Conservation (phyloP, 2,329 filamentous ascomycete genomes). For the Penicillium sp. region DNA sequence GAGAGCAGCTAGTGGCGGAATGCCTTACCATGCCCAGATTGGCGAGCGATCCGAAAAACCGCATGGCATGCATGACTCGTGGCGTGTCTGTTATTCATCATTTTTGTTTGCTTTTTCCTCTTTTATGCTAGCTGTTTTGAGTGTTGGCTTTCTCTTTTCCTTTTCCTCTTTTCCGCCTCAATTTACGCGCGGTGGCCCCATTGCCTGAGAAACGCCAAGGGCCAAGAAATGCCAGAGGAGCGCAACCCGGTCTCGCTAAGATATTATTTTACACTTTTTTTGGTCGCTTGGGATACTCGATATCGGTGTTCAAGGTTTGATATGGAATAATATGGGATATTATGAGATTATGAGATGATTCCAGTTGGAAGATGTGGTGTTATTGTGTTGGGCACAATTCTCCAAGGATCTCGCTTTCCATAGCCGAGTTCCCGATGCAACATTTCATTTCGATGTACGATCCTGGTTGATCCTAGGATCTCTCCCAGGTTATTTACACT, state of each 20-base stretch:
- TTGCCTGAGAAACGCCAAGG: conserved; percentile 3
- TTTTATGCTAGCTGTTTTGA: background rate
- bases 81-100: conserved; percentile 1
- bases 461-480: conserved; percentile 2
- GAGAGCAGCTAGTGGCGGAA: background rate
- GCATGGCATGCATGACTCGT: conserved; percentile 26
- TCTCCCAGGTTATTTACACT: background rate
- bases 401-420: background rate
- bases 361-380: too few species aligned
- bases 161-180: background rate
- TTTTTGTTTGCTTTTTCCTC: background rate
- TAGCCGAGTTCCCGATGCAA: conserved; percentile 7
- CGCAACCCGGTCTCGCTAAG: conserved; percentile 7
- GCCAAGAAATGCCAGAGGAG: background rate
- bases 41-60: conserved; percentile 1
- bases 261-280: too few species aligned
- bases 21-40: conserved; percentile 1
- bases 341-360: too few species aligned
- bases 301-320: background rate
- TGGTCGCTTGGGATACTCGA: background rate
- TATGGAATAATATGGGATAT: too few species aligned
- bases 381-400: too few species aligned
- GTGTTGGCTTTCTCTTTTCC: background rate
- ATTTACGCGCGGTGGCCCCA: conserved; percentile 2
- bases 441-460: background rate